phyloP scores from a whole-genome alignment of 1,284 basidiomycete genomes.

The Rhodotorula sp. region DNA sequence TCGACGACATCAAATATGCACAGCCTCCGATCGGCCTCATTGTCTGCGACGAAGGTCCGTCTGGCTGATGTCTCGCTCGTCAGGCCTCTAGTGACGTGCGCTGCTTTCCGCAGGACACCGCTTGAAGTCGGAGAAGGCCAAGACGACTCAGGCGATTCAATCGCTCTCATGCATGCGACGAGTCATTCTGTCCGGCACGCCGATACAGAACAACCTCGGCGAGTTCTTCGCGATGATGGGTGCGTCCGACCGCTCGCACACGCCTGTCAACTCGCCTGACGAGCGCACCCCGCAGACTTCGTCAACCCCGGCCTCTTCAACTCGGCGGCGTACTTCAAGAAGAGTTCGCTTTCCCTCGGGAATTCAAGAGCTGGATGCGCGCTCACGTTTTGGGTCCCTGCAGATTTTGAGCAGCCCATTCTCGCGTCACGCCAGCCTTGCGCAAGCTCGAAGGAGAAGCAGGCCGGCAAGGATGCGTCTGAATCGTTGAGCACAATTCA shows the following conservation, averaged over 20 bases:
- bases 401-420: conserved; percentile 86
- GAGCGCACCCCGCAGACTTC: conserved; percentile 66
- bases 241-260: conserved; percentile 1
- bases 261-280: too few relatives aligned
- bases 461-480: conserved; percentile 66
- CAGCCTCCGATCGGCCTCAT: conserved; percentile 85
- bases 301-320: conserved; percentile 82
- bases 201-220: conserved; percentile 89
- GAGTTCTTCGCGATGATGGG: conserved; percentile 94
- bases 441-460: conserved; percentile 68
- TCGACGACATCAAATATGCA: conserved; percentile 52
- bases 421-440: conserved; percentile 79
- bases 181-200: conserved; percentile 88
- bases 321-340: conserved; percentile 46
- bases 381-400: conserved; percentile 58
- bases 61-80: background rate
- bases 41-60: conserved; percentile 87
- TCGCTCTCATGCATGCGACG: conserved; percentile 29
- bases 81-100: too few relatives aligned
- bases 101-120: conserved; percentile 68
- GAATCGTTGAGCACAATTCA: conserved; percentile 72
- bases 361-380: background rate
- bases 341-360: conserved; percentile 12
- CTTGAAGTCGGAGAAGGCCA: conserved; percentile 87
- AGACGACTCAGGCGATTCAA: conserved; percentile 75